Evolutionary conservation across 805 yeast species (phyloP).

Genomic region (Suhomyces sp.): DNA sequence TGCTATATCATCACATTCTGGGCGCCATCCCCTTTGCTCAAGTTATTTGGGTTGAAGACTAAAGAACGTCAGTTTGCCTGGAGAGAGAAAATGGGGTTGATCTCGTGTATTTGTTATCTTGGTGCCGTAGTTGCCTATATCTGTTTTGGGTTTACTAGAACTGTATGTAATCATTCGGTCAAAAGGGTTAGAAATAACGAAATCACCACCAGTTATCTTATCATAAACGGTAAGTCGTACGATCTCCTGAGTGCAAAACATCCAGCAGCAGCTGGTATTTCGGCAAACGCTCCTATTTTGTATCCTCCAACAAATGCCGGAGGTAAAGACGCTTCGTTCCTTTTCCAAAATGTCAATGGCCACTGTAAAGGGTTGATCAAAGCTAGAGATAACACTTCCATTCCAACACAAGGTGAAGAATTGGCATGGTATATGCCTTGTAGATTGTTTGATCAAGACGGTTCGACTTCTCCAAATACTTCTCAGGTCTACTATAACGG

Average conservation of each 20-base stretch:
- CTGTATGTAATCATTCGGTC: constrained; percentile 58
- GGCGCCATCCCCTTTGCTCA: constrained; percentile 78
- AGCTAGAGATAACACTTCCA: constrained; percentile 66
- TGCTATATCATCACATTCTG: constrained; percentile 83
- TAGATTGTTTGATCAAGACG: constrained; percentile 64
- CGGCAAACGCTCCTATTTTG: constrained; percentile 64
- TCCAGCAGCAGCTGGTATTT: constrained; percentile 79
- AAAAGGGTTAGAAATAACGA: constrained; percentile 58
- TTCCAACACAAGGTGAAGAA: constrained; percentile 60
- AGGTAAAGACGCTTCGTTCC: constrained; percentile 77
- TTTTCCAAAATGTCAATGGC: constrained; percentile 90
- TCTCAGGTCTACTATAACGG: constrained; percentile 69
- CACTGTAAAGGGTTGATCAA: constrained; percentile 76
- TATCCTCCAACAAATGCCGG: constrained; percentile 89
- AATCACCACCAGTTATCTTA: constrained; percentile 58
- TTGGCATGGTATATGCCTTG: constrained; percentile 98
- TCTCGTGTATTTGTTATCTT: constrained; percentile 67
- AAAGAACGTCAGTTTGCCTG: constrained; percentile 89
- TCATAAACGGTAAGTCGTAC: constrained; percentile 81
- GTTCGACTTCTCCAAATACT: constrained; percentile 64
- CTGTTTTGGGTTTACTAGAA: constrained; percentile 85
- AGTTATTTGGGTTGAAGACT: constrained; percentile 71
- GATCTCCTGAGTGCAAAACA: constrained; percentile 69
- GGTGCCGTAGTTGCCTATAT: constrained; percentile 81
- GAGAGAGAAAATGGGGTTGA: constrained; percentile 91